phyloP scores from a whole-genome alignment of 257 asterid species.

The Datura wrightii region DNA sequence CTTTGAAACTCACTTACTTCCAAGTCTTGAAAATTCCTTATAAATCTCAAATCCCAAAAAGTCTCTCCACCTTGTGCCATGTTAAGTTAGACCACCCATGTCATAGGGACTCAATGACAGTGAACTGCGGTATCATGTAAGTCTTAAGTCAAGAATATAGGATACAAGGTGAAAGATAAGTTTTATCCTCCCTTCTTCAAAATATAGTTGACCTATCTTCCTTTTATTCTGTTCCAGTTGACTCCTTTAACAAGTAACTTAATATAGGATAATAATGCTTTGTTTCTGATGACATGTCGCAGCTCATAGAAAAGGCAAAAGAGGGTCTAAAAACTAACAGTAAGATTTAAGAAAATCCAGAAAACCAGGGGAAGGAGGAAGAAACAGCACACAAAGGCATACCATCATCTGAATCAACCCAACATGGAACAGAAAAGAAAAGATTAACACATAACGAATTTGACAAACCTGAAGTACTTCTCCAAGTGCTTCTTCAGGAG shows the following conservation, averaged over 20 bases:
- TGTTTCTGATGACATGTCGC: neutral
- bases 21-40: no score
- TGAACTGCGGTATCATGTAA: neutral
- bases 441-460: neutral
- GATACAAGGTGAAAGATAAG: neutral
- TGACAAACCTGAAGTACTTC: slow-evolving; percentile 80
- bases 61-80: neutral
- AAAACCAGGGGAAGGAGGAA: slow-evolving; percentile 29
- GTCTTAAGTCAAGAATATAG: slow-evolving; percentile 8
- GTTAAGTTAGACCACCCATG: neutral
- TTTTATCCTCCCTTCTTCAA: neutral
- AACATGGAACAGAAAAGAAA: neutral
- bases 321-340: neutral
- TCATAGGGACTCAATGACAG: neutral
- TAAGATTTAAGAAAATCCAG: slow-evolving; percentile 28
- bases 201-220: neutral
- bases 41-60: no score
- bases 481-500: slow-evolving; percentile 88
- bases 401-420: slow-evolving; percentile 8
- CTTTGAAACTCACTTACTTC: no score
- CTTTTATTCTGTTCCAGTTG: slow-evolving; percentile 24
- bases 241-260: neutral
- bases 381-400: slow-evolving; percentile 8
- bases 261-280: neutral
- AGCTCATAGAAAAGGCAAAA: neutral